phyloP scores from a whole-genome alignment of 768 basidiomycete genomes.

The Russula emetica region DNA sequence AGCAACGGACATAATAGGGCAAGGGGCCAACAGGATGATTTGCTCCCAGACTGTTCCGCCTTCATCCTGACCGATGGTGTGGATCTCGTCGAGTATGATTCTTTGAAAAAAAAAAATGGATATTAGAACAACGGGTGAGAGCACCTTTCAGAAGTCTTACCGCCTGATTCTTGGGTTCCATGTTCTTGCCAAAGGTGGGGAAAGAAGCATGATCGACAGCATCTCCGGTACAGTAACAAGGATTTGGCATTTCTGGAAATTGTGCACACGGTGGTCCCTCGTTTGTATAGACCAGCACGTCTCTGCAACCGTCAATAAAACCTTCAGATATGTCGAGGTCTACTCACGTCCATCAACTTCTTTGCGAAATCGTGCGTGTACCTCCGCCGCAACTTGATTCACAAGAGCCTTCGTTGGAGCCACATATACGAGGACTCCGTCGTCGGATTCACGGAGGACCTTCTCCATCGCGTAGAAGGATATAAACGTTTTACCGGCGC shows the following conservation, averaged over 20 bases:
- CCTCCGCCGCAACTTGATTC: constrained; percentile 65
- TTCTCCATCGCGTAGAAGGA: constrained; percentile 76
- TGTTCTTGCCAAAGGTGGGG: constrained; percentile 53
- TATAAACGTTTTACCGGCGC: constrained; percentile 74
- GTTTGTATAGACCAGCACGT: constrained; percentile 65
- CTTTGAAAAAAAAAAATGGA: constrained; percentile 32
- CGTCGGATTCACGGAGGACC: constrained; percentile 55
- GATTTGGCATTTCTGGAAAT: constrained; percentile 66
- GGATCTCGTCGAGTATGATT: constrained; percentile 66
- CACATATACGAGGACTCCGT: constrained; percentile 66
- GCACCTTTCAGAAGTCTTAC: constrained; percentile 32
- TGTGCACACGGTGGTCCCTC: constrained; percentile 56
- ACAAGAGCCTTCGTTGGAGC: constrained; percentile 75
- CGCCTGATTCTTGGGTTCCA: constrained; percentile 65
- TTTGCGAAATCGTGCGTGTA: constrained; percentile 68
- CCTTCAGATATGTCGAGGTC: background rate
- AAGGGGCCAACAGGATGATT: constrained; percentile 62
- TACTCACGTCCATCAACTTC: constrained; percentile 45
- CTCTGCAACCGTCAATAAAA: constrained; percentile 36
- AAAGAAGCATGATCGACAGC: constrained; percentile 62
- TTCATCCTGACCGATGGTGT: constrained; percentile 65
- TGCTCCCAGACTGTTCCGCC: constrained; percentile 73
- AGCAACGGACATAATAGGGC: constrained; percentile 61
- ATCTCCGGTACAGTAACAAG: constrained; percentile 72
- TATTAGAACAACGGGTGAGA: background rate